Base-by-base conservation (phyloP, 257 asterid species). In the Plantago major region DNA sequence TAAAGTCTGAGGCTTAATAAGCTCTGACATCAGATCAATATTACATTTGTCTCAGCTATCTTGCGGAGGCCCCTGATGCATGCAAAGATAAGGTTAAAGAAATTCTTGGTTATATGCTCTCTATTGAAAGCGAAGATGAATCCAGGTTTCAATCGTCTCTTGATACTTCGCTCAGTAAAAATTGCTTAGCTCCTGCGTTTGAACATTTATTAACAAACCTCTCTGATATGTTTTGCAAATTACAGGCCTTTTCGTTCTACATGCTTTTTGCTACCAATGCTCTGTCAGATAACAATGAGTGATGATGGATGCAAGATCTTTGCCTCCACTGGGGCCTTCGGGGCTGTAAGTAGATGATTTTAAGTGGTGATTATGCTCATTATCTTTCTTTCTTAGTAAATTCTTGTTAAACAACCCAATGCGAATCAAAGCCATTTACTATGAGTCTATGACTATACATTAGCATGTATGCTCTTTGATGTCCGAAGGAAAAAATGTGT, bases 11-110 rank as follows among this genome's bases (percentile, higher is more conserved):
- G 6, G 6, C 40, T 33, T 63, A 46, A 9, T 50, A 9, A 53
- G n/a, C 33, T 53, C 58, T 22, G 57, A 51, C 22, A n/a, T 19
- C 17, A 11, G 37, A 51, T 4, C 16, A 19, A 19, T 52, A 58
- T 19, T 65, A 45, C 69, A 22, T 55, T 76, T 57, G 67, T 65
- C 58, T 60, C 82, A 87, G 97, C 71, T 92, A 87, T 83, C 97
- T 92, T 58, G 96, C 99, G 63, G 95, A 89, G 75, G 81, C 89
- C 14, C 97, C 99, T 48, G 30, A 60, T 65, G 96, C 96, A 68
- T 80, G 94, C 78, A 63, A 68, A 66, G 91, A 84, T 73, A 85
- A 84, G 80, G 82, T 92, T 50, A 50, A 67, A 67, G 82, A 74
- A 62, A 95, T 92, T 74, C 82, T 89, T 28, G 78, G 77, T 53